Evolutionary conservation across 306 rosid species (phyloP).

Genomic region (Lathyrus sativus): DNA sequence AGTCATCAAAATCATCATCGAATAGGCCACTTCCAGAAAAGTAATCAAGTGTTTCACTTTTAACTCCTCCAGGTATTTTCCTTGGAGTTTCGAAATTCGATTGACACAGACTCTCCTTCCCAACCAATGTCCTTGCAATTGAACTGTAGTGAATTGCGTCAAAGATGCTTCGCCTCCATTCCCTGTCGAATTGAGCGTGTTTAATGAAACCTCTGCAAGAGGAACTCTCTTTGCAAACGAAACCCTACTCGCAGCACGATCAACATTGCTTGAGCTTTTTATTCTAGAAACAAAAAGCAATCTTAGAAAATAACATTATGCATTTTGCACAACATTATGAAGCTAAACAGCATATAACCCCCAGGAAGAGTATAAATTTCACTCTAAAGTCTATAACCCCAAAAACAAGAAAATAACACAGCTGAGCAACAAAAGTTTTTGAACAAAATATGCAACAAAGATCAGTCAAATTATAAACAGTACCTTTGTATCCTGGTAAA

Average conservation of each 20-base stretch:
- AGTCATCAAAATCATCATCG: conserved; percentile 71
- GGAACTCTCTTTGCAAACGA: conserved; percentile 52
- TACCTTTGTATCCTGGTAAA: too few relatives aligned
- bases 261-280: conserved; percentile 34
- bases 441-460: too few relatives aligned
- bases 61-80: conserved; percentile 40
- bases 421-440: too few relatives aligned
- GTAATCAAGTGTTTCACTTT: conserved; percentile 33
- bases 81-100: conserved; percentile 55
- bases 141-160: conserved; percentile 11
- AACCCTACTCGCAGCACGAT: conserved; percentile 34
- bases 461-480: too few relatives aligned
- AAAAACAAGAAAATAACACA: too few relatives aligned
- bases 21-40: conserved; percentile 42
- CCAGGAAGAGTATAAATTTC: too few relatives aligned
- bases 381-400: too few relatives aligned
- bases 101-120: conserved; percentile 31
- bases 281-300: conserved; percentile 41
- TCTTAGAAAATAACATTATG: too few relatives aligned
- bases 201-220: conserved; percentile 54
- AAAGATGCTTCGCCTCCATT: background rate
- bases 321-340: too few relatives aligned
- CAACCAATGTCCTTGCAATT: conserved; percentile 8
- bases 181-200: conserved; percentile 33
- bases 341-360: too few relatives aligned